phyloP scores from a whole-genome alignment of 352 stramenopile genomes.

The Phytophthora nicotianae region DNA sequence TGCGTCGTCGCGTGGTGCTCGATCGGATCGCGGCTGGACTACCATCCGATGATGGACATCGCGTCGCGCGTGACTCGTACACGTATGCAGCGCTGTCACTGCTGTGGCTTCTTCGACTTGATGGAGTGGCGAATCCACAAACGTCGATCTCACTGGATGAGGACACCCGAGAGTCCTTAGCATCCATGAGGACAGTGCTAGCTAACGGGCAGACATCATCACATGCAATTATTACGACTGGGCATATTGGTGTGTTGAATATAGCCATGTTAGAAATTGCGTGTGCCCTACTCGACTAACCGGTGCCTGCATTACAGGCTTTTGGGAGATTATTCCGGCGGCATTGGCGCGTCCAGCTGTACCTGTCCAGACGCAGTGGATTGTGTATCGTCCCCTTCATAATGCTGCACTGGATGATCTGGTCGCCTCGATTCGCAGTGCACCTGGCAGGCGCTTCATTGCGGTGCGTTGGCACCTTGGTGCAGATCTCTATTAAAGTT shows the following conservation, averaged over 20 bases:
- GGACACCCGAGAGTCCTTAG: conserved; percentile 14
- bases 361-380: conserved; percentile 48
- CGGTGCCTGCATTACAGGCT: conserved; percentile 22
- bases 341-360: conserved; percentile 35
- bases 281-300: neutral
- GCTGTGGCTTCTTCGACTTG: conserved; percentile 62
- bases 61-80: conserved; percentile 30
- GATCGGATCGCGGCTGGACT: conserved; percentile 33
- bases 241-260: conserved; percentile 41
- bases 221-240: conserved; percentile 48
- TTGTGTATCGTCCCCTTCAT: conserved; percentile 67
- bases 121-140: conserved; percentile 11
- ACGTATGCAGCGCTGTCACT: conserved; percentile 38
- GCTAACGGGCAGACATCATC: conserved; percentile 7
- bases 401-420: conserved; percentile 44
- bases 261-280: neutral
- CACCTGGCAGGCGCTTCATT: conserved; percentile 42
- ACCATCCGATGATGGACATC: conserved; percentile 8
- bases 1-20: conserved; percentile 45
- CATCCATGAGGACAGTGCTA: conserved; percentile 13
- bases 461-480: conserved; percentile 30
- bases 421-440: conserved; percentile 39
- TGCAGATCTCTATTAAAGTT: too few relatives aligned
- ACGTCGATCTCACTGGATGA: conserved; percentile 20
- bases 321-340: conserved; percentile 63